These are phyloP conservation scores for Periconia digitata DNA, from an alignment of 2,329 filamentous ascomycete species.

Conservation along the genomic window DNA sequence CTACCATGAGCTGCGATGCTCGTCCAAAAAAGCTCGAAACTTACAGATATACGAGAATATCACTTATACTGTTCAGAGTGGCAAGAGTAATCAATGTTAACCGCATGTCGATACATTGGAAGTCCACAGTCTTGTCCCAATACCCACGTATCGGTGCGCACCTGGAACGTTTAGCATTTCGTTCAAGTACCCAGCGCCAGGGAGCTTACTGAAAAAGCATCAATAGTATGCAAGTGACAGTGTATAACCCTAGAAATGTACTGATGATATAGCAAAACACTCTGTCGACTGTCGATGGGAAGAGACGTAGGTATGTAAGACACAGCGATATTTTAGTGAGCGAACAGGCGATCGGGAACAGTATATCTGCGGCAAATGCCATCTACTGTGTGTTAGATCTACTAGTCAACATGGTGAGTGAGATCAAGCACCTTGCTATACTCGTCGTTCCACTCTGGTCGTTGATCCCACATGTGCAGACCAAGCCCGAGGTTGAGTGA, in stretches of 20 bases:
- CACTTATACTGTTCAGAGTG: constrained; percentile 33
- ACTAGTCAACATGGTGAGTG: neutral
- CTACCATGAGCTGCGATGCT: neutral
- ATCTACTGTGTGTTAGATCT: constrained; percentile 12
- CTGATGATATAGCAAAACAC: constrained; percentile 22
- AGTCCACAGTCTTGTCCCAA: constrained; percentile 18
- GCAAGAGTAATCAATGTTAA: constrained; percentile 25
- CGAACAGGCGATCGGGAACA: constrained; percentile 24
- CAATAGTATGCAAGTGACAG: constrained; percentile 19
- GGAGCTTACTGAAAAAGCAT: constrained; percentile 25
- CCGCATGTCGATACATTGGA: constrained; percentile 30
- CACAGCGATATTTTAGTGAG: constrained; percentile 33
- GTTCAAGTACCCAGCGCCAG: neutral
- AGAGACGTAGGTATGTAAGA: constrained; percentile 32
- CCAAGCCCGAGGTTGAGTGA: constrained; percentile 23
- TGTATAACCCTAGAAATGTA: constrained; percentile 22
- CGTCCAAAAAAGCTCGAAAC: constrained; percentile 4
- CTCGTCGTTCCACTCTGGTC: constrained; percentile 20
- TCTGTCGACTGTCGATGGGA: constrained; percentile 23
- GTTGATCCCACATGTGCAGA: constrained; percentile 31
- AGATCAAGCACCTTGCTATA: constrained; percentile 21
- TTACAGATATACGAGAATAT: constrained; percentile 32
- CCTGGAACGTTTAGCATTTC: constrained; percentile 6
- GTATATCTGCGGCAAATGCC: constrained; percentile 22
- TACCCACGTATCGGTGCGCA: constrained; percentile 25